phyloP scores from a whole-genome alignment of 768 basidiomycete species.

The Rhodotorula taiwanensis region DNA sequence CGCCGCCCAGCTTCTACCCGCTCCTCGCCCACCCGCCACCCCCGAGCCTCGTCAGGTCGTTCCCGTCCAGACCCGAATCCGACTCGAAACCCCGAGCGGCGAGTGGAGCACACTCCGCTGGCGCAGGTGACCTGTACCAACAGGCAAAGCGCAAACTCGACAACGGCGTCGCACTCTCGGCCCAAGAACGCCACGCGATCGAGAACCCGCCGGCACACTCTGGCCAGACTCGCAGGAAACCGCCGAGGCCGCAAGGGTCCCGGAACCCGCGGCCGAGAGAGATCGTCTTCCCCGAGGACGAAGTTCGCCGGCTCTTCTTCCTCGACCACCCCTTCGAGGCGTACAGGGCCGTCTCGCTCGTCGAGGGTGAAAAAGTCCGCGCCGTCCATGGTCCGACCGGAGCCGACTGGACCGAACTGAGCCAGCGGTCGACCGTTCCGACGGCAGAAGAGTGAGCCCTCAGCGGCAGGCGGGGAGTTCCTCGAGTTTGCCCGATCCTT shows the following conservation, averaged over 20 bases:
- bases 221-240: constrained; percentile 9
- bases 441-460: constrained; percentile 92
- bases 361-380: constrained; percentile 53
- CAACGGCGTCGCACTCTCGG: constrained; percentile 8
- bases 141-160: constrained; percentile 13
- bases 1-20: constrained; percentile 31
- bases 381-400: constrained; percentile 57
- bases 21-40: constrained; percentile 31
- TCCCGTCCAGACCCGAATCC: constrained; percentile 5
- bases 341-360: constrained; percentile 67
- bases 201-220: not conserved
- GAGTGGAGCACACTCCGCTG: not conserved
- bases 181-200: constrained; percentile 8
- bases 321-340: constrained; percentile 94
- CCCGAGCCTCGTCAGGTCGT: constrained; percentile 29
- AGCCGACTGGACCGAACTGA: constrained; percentile 64
- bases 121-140: not conserved
- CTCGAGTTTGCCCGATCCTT: too few species aligned
- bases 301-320: constrained; percentile 83
- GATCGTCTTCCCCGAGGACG: constrained; percentile 75
- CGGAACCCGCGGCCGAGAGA: constrained; percentile 48
- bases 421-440: constrained; percentile 75
- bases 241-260: constrained; percentile 12
- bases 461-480: too few species aligned
- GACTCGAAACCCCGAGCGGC: constrained; percentile 17